Evolutionary conservation across 805 yeast genomes (phyloP).

Genomic region (Yarrowia bubula): DNA sequence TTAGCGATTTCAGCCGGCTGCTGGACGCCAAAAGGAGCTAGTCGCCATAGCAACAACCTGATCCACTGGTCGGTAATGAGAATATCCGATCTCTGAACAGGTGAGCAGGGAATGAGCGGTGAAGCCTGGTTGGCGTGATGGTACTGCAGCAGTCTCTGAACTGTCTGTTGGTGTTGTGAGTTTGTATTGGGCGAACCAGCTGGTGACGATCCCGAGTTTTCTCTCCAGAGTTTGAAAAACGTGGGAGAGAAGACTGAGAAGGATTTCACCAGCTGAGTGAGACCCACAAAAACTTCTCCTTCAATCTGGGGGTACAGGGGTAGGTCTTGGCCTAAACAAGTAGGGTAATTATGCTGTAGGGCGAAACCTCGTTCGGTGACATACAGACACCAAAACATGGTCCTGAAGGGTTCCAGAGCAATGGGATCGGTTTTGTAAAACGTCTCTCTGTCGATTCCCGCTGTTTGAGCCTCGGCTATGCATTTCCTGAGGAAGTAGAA

Average conservation of each 20-base stretch:
- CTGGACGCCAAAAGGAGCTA: neutral
- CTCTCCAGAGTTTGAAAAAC: conserved; percentile 12
- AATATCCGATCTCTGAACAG: neutral
- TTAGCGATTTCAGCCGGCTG: conserved; percentile 10
- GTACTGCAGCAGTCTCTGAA: conserved; percentile 9
- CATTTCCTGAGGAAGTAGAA: neutral
- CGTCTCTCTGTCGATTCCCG: neutral
- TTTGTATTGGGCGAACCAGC: conserved; percentile 10
- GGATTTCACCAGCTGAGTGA: conserved; percentile 5
- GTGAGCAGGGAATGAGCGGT: conserved; percentile 16
- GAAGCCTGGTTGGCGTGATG: conserved; percentile 20
- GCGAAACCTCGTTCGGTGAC: conserved; percentile 15
- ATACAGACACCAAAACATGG: conserved; percentile 20
- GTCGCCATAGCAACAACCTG: neutral
- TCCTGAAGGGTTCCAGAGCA: neutral
- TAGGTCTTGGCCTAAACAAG: neutral
- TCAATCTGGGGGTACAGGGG: conserved; percentile 13
- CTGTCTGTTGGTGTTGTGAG: conserved; percentile 11
- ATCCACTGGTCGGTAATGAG: conserved; percentile 24
- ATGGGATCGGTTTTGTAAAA: neutral
- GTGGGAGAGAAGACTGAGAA: conserved; percentile 13
- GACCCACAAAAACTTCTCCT: conserved; percentile 1
- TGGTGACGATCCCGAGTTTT: neutral
- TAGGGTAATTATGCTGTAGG: conserved; percentile 2
- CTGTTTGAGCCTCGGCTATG: neutral